Evolutionary conservation across 2,329 filamentous ascomycete species (phyloP).

Genomic region (Exutisphaerella laricina): DNA sequence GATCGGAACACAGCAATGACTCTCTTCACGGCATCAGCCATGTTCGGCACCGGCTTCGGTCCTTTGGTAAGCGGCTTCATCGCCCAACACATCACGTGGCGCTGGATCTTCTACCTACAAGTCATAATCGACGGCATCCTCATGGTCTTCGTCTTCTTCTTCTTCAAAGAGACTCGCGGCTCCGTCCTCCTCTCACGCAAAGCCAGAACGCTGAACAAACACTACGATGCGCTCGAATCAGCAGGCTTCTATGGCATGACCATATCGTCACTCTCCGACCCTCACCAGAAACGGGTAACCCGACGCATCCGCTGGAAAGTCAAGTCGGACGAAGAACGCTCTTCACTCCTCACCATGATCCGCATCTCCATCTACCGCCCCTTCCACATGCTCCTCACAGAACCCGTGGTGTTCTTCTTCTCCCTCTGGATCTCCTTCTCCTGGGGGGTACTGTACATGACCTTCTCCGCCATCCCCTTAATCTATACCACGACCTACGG

Average conservation of each 20-base stretch:
- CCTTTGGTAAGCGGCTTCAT: constrained; percentile 68
- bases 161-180: constrained; percentile 78
- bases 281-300: constrained; percentile 19
- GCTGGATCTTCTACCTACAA: constrained; percentile 87
- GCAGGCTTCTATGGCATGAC: constrained; percentile 56
- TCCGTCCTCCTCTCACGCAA: constrained; percentile 73
- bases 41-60: constrained; percentile 74
- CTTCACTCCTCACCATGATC: constrained; percentile 64
- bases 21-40: constrained; percentile 70
- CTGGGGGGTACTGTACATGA: constrained; percentile 84
- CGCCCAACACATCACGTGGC: constrained; percentile 62
- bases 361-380: constrained; percentile 68
- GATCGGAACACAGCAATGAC: constrained; percentile 87
- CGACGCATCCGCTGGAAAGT: constrained; percentile 66
- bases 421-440: constrained; percentile 84
- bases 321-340: constrained; percentile 69
- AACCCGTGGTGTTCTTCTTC: constrained; percentile 79
- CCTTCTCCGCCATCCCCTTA: constrained; percentile 73
- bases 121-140: constrained; percentile 62
- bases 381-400: constrained; percentile 69
- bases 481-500: constrained; percentile 64
- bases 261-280: constrained; percentile 31
- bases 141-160: constrained; percentile 57
- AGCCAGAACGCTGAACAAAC: constrained; percentile 66
- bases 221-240: constrained; percentile 68